Base-by-base conservation (phyloP, 768 basidiomycete genomes). In the Dacryopinax primogenitus region DNA sequence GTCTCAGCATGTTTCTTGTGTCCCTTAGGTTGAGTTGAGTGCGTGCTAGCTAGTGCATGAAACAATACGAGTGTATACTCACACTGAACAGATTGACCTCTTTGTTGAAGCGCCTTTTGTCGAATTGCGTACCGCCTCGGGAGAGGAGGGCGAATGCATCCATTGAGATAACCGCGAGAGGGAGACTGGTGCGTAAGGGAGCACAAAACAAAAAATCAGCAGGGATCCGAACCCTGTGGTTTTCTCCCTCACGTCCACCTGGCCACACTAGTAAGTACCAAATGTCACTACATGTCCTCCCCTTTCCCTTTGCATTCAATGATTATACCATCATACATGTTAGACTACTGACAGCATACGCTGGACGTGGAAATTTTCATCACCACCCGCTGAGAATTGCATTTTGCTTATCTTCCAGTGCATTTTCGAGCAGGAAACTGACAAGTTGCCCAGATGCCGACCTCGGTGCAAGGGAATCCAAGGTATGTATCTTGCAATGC, bases 91-190 rank as follows among this genome's bases (percentile, higher is more conserved):
- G 75, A 32, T 81, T 72, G 7, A 88, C 81, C 71, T 94, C 90
- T 0, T 77, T 74, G 69, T 84, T 81, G 74, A 87, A 92, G 33
- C 80, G 78, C 39, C 77, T 78, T 76, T 90, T 94, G 79, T 93
- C 81, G 69, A 97, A 96, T 64, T 78, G 81, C 0, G 82, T 82
- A 0, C 92, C 91, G 34, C 94, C 94, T 16, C 90, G 83, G 33
- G 93, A 92, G 30, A 98, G 83, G 13, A 96, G 75, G 68, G 87
- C 88, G 74, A 98, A 98, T 3, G 91, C 86, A 70, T 93, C 91
- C 88, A 90, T 90, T n/a, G n/a, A n/a, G n/a, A n/a, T n/a, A n/a
- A n/a, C n/a, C n/a, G n/a, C n/a, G n/a, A n/a, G n/a, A n/a, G n/a
- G n/a, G n/a, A n/a, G 26, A n/a, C 18, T 12, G 11, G 36, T 65